A percentile compares a stretch with the other conserved stretches of the same genome.
These are phyloP conservation scores for Capronia coronata DNA, from an alignment of 2,329 filamentous ascomycete genomes.

Conservation along the genomic window DNA sequence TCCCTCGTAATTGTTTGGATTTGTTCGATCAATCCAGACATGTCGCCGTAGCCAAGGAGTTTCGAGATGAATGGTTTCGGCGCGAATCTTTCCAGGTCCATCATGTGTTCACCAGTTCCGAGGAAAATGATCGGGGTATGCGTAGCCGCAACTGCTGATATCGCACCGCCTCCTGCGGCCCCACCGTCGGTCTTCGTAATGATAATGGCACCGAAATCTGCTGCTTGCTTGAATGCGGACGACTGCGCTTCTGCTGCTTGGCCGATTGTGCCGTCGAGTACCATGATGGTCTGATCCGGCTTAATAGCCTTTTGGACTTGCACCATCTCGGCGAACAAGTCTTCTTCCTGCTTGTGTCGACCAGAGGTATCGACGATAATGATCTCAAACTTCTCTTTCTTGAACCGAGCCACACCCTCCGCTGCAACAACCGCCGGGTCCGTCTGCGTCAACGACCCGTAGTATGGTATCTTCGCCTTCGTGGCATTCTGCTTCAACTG, in stretches of 20 bases:
- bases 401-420: conserved; percentile 98
- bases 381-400: conserved; percentile 95
- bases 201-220: conserved; percentile 96
- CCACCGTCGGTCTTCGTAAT: conserved; percentile 98
- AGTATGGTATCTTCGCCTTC: conserved; percentile 98
- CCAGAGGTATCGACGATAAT: conserved; percentile 98
- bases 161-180: conserved; percentile 90
- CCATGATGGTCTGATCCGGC: conserved; percentile 97
- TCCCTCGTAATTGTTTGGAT: conserved; percentile 92
- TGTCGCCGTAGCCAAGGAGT: conserved; percentile 93
- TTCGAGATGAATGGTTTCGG: conserved; percentile 92
- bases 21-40: conserved; percentile 90
- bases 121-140: conserved; percentile 97
- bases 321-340: conserved; percentile 94
- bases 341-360: conserved; percentile 87
- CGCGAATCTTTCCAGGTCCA: conserved; percentile 87
- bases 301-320: conserved; percentile 88
- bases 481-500: conserved; percentile 98
- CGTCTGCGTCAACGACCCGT: conserved; percentile 90
- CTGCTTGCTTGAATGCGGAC: conserved; percentile 93
- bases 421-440: conserved; percentile 87
- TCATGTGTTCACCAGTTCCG: conserved; percentile 93
- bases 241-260: conserved; percentile 93
- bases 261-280: conserved; percentile 91
- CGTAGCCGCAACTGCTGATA: conserved; percentile 93